Percentiles rank a stretch among this genome's conserved stretches.
Evolutionary conservation across 305 asterid species (phyloP).

Genomic region (Coffea humblotiana): DNA sequence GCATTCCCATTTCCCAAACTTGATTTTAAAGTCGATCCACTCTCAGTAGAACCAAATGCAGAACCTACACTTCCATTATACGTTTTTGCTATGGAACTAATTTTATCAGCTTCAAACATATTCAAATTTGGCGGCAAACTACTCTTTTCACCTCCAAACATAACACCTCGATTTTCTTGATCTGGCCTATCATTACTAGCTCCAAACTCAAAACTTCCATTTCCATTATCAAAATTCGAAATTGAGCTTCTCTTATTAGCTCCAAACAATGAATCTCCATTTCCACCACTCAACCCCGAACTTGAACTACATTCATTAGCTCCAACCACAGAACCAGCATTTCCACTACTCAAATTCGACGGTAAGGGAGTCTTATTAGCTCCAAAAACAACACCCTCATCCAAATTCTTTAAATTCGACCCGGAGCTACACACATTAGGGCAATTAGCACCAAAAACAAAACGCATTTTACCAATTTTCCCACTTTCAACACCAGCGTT

Average conservation of each 20-base stretch:
- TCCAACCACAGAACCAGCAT: conserved; percentile 18
- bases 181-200: neutral
- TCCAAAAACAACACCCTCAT: conserved; percentile 11
- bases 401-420: conserved; percentile 7
- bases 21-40: conserved; percentile 11
- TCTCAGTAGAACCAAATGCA: conserved; percentile 24
- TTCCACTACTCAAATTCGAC: conserved; percentile 21
- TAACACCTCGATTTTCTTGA: neutral
- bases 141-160: conserved; percentile 9
- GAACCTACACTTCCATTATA: conserved; percentile 9
- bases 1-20: conserved; percentile 11
- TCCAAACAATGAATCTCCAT: conserved; percentile 26
- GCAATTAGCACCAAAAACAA: conserved; percentile 16
- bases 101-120: conserved; percentile 23
- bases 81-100: conserved; percentile 13
- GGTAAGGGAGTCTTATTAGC: neutral
- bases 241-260: conserved; percentile 17
- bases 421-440: neutral
- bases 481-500: neutral
- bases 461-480: conserved; percentile 2
- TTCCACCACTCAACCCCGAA: conserved; percentile 17
- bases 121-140: conserved; percentile 14
- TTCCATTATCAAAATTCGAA: conserved; percentile 10
- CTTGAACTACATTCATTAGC: conserved; percentile 15
- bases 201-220: conserved; percentile 10